Evolutionary conservation across 2,329 filamentous ascomycete species (phyloP).

Genomic region (Trichophyton mentagrophytes): DNA sequence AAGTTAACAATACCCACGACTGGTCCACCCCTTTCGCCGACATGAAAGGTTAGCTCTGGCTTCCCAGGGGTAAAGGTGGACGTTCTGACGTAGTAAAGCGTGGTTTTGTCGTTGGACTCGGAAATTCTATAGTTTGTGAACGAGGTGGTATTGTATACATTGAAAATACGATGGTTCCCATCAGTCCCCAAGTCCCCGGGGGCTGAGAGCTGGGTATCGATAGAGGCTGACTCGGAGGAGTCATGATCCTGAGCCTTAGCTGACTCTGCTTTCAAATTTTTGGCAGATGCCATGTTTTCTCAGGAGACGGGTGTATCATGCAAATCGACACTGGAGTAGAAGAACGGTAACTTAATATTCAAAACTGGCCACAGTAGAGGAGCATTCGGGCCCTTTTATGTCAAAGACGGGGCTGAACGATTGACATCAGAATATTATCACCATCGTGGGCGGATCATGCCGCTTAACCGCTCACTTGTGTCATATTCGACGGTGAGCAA

Average conservation of each 20-base stretch:
- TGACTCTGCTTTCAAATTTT: not conserved
- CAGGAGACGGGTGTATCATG: too few relatives aligned
- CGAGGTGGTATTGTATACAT: constrained; percentile 6
- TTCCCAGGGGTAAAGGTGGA: constrained; percentile 21
- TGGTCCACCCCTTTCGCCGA: constrained; percentile 18
- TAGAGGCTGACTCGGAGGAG: not conserved
- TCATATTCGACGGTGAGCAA: not conserved
- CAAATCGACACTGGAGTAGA: not conserved
- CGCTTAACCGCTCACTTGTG: not conserved
- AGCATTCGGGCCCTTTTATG: not conserved
- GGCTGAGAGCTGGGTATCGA: not conserved
- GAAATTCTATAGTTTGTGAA: constrained; percentile 10
- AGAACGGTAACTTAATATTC: not conserved
- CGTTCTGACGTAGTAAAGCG: constrained; percentile 18
- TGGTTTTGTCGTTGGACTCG: constrained; percentile 7
- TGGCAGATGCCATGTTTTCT: not conserved
- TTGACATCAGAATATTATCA: not conserved
- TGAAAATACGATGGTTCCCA: constrained; percentile 7
- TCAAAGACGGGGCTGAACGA: not conserved
- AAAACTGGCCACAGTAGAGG: not conserved
- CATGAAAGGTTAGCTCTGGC: constrained; percentile 25
- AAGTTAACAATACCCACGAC: constrained; percentile 24
- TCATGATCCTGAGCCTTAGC: not conserved
- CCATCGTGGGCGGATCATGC: not conserved
- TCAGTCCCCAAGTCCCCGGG: not conserved